These are phyloP conservation scores for Saccharomycopsis fermentans DNA, from an alignment of 805 yeast species.

Conservation along the genomic window DNA sequence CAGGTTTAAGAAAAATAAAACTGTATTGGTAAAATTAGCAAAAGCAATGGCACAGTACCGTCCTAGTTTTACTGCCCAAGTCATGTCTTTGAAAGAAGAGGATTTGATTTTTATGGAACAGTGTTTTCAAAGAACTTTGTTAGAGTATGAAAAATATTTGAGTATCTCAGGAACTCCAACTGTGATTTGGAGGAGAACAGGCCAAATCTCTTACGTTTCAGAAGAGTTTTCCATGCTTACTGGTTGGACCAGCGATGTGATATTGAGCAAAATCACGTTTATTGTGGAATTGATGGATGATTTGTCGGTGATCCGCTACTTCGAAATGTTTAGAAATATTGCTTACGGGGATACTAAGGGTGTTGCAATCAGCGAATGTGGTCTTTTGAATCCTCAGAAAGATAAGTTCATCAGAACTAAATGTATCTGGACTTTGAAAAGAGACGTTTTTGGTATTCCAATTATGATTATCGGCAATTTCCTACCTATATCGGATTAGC, in stretches of 20 bases:
- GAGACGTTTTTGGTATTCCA: constrained; percentile 95
- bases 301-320: constrained; percentile 75
- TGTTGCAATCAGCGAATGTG: constrained; percentile 78
- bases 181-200: constrained; percentile 90
- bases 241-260: constrained; percentile 74
- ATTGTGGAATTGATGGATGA: constrained; percentile 81
- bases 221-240: constrained; percentile 84
- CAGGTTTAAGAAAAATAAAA: constrained; percentile 47
- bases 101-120: constrained; percentile 94
- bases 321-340: constrained; percentile 70
- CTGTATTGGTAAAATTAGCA: constrained; percentile 70
- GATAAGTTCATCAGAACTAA: constrained; percentile 54
- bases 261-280: constrained; percentile 58
- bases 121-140: constrained; percentile 83
- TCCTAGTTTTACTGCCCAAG: constrained; percentile 88
- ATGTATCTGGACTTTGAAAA: constrained; percentile 84
- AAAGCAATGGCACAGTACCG: constrained; percentile 82
- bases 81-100: constrained; percentile 77
- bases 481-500: constrained; percentile 45
- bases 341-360: constrained; percentile 90
- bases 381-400: constrained; percentile 50
- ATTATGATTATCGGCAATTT: constrained; percentile 95
- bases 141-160: constrained; percentile 82
- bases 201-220: constrained; percentile 92
- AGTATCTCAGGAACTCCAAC: constrained; percentile 88